Conservation (phyloP, 371 early-diverging fungal genomes). For the Mortierella sp. region DNA sequence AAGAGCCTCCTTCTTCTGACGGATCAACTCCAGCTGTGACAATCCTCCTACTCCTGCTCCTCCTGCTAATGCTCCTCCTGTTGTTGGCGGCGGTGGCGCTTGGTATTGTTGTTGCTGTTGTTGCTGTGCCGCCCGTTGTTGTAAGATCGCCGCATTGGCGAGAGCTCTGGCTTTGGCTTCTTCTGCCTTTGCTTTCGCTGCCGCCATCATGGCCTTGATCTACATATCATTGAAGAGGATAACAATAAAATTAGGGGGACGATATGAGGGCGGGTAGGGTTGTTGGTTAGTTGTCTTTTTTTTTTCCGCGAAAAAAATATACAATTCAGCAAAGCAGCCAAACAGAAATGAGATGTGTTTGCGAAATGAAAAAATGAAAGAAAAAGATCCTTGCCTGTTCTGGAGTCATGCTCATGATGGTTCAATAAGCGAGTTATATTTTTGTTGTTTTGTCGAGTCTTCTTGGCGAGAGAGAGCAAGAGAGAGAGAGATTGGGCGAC, state of each 20-base stretch:
- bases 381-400: slow-evolving; percentile 28
- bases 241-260: not conserved
- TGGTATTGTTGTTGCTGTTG: slow-evolving; percentile 14
- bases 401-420: slow-evolving; percentile 28
- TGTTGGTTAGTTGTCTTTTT: not conserved
- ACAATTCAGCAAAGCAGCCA: not conserved
- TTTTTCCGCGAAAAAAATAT: not conserved
- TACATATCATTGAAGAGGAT: not conserved
- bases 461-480: not conserved
- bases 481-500: not conserved
- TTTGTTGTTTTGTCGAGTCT: not conserved
- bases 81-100: not conserved
- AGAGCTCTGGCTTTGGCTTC: slow-evolving; percentile 25
- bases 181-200: slow-evolving; percentile 34
- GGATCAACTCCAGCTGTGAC: slow-evolving; percentile 19
- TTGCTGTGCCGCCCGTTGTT: slow-evolving; percentile 21
- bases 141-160: slow-evolving; percentile 7
- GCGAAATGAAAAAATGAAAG: not conserved
- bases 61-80: slow-evolving; percentile 25
- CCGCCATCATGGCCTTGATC: slow-evolving; percentile 42
- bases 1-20: slow-evolving; percentile 31
- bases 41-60: slow-evolving; percentile 18
- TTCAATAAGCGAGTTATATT: not conserved
- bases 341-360: not conserved
- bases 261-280: not conserved